These are phyloP conservation scores for Thelephora ganbajun DNA, from an alignment of 768 basidiomycete species.

Conservation along the genomic window DNA sequence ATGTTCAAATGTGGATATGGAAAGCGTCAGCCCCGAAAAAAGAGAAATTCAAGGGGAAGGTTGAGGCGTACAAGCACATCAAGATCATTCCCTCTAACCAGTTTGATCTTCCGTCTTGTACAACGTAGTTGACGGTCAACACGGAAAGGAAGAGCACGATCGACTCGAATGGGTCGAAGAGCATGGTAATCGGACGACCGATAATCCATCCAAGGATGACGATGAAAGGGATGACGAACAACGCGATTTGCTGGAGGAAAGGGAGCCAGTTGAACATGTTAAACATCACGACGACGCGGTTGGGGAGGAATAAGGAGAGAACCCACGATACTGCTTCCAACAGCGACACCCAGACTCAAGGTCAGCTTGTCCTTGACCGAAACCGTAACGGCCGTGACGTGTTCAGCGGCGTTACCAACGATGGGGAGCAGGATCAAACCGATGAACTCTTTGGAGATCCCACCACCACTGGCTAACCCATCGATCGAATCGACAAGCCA, in stretches of 20 bases:
- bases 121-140: constrained; percentile 72
- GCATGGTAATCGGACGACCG: constrained; percentile 62
- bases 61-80: constrained; percentile 34
- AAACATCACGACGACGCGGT: not conserved
- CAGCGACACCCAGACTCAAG: constrained; percentile 79
- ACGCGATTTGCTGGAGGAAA: constrained; percentile 53
- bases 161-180: constrained; percentile 86
- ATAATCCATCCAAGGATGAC: constrained; percentile 70
- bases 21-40: not conserved
- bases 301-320: not conserved
- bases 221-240: constrained; percentile 80
- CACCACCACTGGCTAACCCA: constrained; percentile 43
- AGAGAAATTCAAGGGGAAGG: constrained; percentile 1
- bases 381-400: constrained; percentile 83
- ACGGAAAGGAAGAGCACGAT: constrained; percentile 48
- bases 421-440: constrained; percentile 84
- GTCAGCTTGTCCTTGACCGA: constrained; percentile 85
- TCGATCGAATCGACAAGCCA: constrained; percentile 71
- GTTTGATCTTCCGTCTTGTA: constrained; percentile 71
- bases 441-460: constrained; percentile 69
- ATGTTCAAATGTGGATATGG: constrained; percentile 20
- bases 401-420: constrained; percentile 85
- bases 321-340: constrained; percentile 70
- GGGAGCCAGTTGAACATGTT: no score
- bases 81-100: constrained; percentile 72